Evolutionary conservation across 345 rosid species (phyloP), one percentile per base, ranked within the genome.

Genomic region (Trapa incisa): DNA sequence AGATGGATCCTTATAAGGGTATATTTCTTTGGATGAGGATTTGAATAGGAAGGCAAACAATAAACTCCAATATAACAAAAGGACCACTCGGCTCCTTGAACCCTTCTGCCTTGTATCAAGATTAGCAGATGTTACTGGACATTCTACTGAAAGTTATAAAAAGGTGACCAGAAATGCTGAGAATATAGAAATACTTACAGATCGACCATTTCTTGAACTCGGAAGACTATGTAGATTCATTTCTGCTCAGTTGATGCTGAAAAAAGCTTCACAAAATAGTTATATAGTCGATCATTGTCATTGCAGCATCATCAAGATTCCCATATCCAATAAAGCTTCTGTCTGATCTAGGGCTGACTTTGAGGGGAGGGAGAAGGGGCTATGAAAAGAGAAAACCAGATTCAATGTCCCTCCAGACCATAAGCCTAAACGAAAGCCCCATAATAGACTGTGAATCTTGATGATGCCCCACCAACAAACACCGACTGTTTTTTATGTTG

Each of bases 241-340:
- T 54, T 5, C 33, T 54, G 60, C 33, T 54, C n/a, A n/a, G 48
- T 13, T n/a, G 33, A n/a, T n/a, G 60, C 60, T 5, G 66, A 22
- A 60, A 73, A 65, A 53, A 22, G 39, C 9, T 72, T 60, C 43
- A 29, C 35, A 70, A 52, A 64, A 22, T 22, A 22, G 29, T 6
- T 15, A 37, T 17, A 16, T 65, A 89, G 89, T 79, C 86, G 83
- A 73, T 79, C 74, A 87, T 84, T 75, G 93, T 88, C 81, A 87
- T 87, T 89, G 93, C 93, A 89, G 91, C 93, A 87, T 89, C 96
- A 89, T 89, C 96, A 89, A 82, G 96, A 89, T 89, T 89, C 96
- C 68, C 92, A 89, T 42, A 67, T 70, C 69, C 66, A 61, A 69
- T 54, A 42, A 64, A 39, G 63, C 63, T 67, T 45, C 13, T 5